Conservation (phyloP, 169 alveolate species). For the Plasmodium relictum region DNA sequence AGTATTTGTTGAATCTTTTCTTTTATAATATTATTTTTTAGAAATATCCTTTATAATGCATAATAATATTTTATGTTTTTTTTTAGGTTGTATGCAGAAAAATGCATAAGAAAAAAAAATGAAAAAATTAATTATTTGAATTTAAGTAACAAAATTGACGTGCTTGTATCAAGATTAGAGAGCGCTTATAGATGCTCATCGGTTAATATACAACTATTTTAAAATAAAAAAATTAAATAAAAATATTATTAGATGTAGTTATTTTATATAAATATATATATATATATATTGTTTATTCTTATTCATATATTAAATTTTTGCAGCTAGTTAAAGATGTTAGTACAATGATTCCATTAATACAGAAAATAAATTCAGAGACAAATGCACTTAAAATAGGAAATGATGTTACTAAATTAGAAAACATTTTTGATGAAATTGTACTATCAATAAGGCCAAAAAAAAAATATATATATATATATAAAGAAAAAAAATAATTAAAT, state of each 20-base stretch:
- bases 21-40: no score
- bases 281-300: background rate
- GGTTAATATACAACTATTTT: slow-evolving; percentile 27
- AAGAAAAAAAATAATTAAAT: background rate
- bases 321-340: slow-evolving; percentile 71
- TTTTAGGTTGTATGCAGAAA: slow-evolving; percentile 63
- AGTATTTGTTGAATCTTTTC: background rate
- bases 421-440: slow-evolving; percentile 72
- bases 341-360: slow-evolving; percentile 66
- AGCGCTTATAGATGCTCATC: slow-evolving; percentile 68
- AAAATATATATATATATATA: slow-evolving; percentile 8
- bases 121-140: slow-evolving; percentile 64
- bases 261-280: background rate
- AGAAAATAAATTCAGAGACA: slow-evolving; percentile 60
- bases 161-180: slow-evolving; percentile 63
- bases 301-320: background rate
- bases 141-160: slow-evolving; percentile 58
- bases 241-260: background rate
- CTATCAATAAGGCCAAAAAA: background rate
- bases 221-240: background rate
- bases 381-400: slow-evolving; percentile 69
- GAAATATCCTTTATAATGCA: background rate
- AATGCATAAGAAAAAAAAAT: slow-evolving; percentile 71
- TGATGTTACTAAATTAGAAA: slow-evolving; percentile 62
- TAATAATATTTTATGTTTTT: background rate